Base-by-base conservation (phyloP, 805 yeast genomes). In the Myxozyma vanderwaltii region DNA sequence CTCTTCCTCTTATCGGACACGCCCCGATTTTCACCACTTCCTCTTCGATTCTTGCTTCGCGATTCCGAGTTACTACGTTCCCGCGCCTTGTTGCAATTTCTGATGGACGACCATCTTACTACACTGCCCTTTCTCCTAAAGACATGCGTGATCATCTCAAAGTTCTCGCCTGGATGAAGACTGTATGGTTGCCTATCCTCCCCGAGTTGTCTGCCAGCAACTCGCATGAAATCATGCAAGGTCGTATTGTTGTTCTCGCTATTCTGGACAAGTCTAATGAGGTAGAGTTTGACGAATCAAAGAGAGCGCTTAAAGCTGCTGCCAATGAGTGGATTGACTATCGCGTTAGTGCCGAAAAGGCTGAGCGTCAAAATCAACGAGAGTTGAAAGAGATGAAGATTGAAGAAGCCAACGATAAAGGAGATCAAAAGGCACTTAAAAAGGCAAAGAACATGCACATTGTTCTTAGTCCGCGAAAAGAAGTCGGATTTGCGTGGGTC, bases 141-240 rank as follows among this genome's bases (percentile, higher is more conserved):
- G 75, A 72, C 13, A 65, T 73, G 57, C 71, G 76, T 19, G 69
- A 72, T 58, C 64, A 66, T 39, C 63, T 61, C 12, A 62, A 58
- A 21, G 64, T 74, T 17, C 59, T 63, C 27, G 57, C 60, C 17
- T 74, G 75, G 75, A 71, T 70, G 57, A 64, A 63, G 43, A 67
- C 70, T 29, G 67, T 67, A n/a, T 73, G 76, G 75, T 64, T 70
- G 13, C 70, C 74, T 5, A 56, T 70, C 17, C 72, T 71, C n/a
- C 74, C 76, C 13, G 75, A 74, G 58, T 61, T 74, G 29, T 69
- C 74, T 1, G 73, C 75, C n/a, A 63, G 64, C n/a, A 74, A 69
- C 60, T 73, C 72, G 13, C 57, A 67, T 26, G 73, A 71, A 29
- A 65, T 73, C 36, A 63, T 63, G 56, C 60, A 66, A 29, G 67